These are phyloP conservation scores for Scedosporium dehoogii DNA, from an alignment of 2,329 filamentous ascomycete species.

Conservation along the genomic window DNA sequence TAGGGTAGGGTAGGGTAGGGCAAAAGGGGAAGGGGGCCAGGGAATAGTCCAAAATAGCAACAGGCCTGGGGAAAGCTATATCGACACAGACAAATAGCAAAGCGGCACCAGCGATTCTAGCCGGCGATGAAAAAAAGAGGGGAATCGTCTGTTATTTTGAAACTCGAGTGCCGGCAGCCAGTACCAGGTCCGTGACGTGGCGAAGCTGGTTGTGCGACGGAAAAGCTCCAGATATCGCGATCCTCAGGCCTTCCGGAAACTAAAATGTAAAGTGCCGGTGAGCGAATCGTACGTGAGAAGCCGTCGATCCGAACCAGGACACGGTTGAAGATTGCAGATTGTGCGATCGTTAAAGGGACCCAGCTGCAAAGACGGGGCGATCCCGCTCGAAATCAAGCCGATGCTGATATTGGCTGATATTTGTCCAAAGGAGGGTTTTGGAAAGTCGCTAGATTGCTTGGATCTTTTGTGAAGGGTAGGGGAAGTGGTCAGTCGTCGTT, in stretches of 20 bases:
- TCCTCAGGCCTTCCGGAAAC: conserved; percentile 5
- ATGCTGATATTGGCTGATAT: neutral
- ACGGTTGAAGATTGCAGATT: neutral
- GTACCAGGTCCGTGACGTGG: neutral
- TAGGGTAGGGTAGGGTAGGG: neutral
- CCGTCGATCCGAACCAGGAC: neutral
- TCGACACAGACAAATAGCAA: neutral
- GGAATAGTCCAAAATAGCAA: neutral
- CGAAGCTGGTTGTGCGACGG: neutral
- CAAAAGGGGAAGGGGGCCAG: neutral
- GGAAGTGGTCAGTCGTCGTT: neutral
- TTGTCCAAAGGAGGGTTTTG: neutral
- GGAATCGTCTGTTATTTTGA: neutral
- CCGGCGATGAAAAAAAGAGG: neutral
- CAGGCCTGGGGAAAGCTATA: conserved; percentile 5
- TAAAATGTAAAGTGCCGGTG: neutral
- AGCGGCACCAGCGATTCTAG: neutral
- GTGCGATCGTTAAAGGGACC: neutral
- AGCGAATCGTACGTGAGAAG: neutral
- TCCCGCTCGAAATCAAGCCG: neutral
- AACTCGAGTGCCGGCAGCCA: neutral
- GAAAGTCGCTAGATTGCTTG: neutral
- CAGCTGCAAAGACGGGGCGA: neutral
- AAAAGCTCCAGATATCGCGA: conserved; percentile 2
- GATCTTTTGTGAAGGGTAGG: neutral